These are phyloP conservation scores for Amphirosellinia nigrospora DNA, from an alignment of 495 filamentous ascomycete species.

Conservation along the genomic window DNA sequence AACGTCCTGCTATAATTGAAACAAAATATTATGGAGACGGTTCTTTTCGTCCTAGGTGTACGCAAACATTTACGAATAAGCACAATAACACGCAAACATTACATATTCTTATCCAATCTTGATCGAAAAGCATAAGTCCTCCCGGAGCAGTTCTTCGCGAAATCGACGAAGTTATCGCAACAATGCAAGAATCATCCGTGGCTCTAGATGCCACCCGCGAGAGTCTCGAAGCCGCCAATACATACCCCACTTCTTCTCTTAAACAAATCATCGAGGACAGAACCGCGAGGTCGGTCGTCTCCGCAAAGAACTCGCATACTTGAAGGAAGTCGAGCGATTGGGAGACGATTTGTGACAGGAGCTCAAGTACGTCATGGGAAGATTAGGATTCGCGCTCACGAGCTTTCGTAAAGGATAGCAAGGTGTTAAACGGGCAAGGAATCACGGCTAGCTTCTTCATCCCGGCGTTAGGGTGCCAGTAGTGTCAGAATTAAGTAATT, in stretches of 20 bases:
- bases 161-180: conserved; percentile 11
- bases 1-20: not conserved
- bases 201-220: conserved; percentile 2
- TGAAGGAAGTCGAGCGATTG: conserved; percentile 9
- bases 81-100: not conserved
- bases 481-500: no score
- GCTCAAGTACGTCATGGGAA: conserved; percentile 14
- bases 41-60: not conserved
- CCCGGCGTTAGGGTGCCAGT: not conserved
- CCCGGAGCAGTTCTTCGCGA: not conserved
- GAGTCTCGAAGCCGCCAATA: not conserved
- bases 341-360: conserved; percentile 10
- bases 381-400: conserved; percentile 9
- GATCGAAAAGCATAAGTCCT: not conserved
- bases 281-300: not conserved
- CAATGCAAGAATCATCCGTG: not conserved
- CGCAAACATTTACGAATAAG: not conserved
- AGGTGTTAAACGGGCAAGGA: not conserved
- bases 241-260: not conserved
- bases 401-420: conserved; percentile 14
- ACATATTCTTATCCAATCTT: not conserved
- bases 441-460: not conserved
- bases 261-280: conserved; percentile 2
- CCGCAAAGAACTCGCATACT: not conserved
- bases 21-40: not conserved